phyloP scores from a whole-genome alignment of 176 grass and related monocot species.

The Aegilops speltoides region DNA sequence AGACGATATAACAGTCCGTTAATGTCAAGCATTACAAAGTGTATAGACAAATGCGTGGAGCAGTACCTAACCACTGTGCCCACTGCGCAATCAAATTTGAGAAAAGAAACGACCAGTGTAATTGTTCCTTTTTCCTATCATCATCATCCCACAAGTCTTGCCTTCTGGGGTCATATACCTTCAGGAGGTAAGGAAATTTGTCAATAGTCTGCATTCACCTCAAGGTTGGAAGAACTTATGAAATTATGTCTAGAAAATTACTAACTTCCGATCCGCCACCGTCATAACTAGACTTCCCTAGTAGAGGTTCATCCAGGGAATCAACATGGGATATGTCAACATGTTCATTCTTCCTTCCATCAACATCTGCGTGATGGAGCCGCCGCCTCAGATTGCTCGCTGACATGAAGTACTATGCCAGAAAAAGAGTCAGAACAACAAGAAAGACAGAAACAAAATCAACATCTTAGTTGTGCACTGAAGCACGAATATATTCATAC shows the following conservation, averaged over 20 bases:
- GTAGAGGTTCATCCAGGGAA: constrained; percentile 63
- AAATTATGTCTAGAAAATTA: not conserved
- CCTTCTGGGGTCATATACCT: constrained; percentile 59
- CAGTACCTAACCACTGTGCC: constrained; percentile 93
- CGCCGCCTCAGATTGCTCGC: constrained; percentile 64
- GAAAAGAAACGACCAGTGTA: constrained; percentile 88
- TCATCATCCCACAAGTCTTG: constrained; percentile 59
- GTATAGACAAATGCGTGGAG: constrained; percentile 7
- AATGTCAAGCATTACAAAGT: not conserved
- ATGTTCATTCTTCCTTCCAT: constrained; percentile 66
- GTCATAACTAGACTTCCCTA: constrained; percentile 42
- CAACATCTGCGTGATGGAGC: constrained; percentile 74
- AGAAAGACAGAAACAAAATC: not conserved
- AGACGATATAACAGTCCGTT: not conserved
- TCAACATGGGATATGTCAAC: constrained; percentile 48
- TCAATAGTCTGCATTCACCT: not conserved
- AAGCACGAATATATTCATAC: not conserved
- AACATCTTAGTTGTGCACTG: not conserved
- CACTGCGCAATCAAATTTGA: constrained; percentile 85
- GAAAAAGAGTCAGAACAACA: not conserved
- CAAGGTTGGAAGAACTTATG: not conserved
- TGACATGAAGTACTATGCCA: constrained; percentile 38
- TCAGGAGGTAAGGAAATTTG: not conserved
- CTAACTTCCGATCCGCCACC: constrained; percentile 35
- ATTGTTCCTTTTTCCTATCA: constrained; percentile 74